phyloP scores from a whole-genome alignment of 2,329 filamentous ascomycete species.

The Pseudogymnoascus sp. region DNA sequence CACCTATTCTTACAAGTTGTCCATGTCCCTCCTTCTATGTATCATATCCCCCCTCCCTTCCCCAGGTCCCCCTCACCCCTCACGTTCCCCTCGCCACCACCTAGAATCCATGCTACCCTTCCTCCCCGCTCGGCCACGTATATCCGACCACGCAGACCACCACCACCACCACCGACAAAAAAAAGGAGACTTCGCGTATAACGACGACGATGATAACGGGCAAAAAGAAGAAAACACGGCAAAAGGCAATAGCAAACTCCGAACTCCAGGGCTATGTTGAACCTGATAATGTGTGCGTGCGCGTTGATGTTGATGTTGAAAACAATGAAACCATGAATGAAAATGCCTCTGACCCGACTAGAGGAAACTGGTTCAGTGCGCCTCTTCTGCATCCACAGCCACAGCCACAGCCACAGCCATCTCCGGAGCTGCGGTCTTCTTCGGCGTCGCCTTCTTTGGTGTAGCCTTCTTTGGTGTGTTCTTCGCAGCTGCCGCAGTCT shows the following conservation, averaged over 20 bases:
- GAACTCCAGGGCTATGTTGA: conserved; percentile 5
- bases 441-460: not conserved
- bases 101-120: too few species aligned
- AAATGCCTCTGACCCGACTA: not conserved
- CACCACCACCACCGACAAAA: not conserved
- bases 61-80: too few species aligned
- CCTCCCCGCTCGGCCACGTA: too few species aligned
- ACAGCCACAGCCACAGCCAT: not conserved
- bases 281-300: not conserved
- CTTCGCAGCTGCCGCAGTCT: not conserved
- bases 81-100: too few species aligned
- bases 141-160: not conserved
- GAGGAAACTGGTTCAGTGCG: not conserved
- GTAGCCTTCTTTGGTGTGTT: not conserved
- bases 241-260: not conserved
- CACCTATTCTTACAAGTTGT: not conserved
- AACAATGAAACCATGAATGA: not conserved
- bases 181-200: not conserved
- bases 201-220: not conserved
- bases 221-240: not conserved
- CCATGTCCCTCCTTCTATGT: not conserved
- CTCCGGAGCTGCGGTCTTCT: not conserved
- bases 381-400: not conserved
- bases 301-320: not conserved
- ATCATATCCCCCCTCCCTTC: not conserved